Evolutionary conservation across 1,284 basidiomycete genomes (phyloP), one percentile per base, ranked within the genome.

Genomic region (Ustilago shanxiensis): DNA sequence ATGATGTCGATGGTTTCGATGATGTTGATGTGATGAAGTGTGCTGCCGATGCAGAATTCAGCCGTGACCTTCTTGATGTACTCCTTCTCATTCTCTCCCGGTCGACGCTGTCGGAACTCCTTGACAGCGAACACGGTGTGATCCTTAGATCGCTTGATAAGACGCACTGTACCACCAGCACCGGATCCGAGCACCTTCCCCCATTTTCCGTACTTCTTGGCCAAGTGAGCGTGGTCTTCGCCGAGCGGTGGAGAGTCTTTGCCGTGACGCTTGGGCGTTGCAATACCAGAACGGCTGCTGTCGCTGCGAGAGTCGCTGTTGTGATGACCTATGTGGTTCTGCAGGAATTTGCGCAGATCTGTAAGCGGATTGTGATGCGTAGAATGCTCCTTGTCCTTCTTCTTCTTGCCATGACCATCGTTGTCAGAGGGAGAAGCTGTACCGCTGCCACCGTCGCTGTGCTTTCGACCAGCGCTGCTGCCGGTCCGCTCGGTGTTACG

Each of bases 201-300:
- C 94, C 96, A 98, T 87, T 99, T 99, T 77, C 97, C 97, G 83
- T 99, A 99, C 89, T 98, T 98, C 88, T 99, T 98, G 50, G 93
- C 89, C 66, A 99, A 88, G 85, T 97, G 94, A 4, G 94, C 94
- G 68, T 98, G 93, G 50, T 87, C 84, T 51, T 86, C 86, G 28
- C 85, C 86, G 20, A 87, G 80, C 20, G 87, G 86, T 9, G 86
- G 86, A 29, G 83, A 86, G 62, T 86, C 79, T 18, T 77, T 77
- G 65, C 85, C 86, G 65, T 84, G 82, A 22, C 80, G 52, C 35
- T 72, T 69, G 44, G 80, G 77, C 33, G 81, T 77, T 2, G 73
- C 68, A 20, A 64, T 51, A 22, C 79, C 80, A 14, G 80, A 82
- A 29, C 72, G 69, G 55, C 60, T 60, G 67, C 67, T 67, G 64